These are phyloP conservation scores for Calendula officinalis DNA, from an alignment of 129 eudicot genomes.

Conservation along the genomic window DNA sequence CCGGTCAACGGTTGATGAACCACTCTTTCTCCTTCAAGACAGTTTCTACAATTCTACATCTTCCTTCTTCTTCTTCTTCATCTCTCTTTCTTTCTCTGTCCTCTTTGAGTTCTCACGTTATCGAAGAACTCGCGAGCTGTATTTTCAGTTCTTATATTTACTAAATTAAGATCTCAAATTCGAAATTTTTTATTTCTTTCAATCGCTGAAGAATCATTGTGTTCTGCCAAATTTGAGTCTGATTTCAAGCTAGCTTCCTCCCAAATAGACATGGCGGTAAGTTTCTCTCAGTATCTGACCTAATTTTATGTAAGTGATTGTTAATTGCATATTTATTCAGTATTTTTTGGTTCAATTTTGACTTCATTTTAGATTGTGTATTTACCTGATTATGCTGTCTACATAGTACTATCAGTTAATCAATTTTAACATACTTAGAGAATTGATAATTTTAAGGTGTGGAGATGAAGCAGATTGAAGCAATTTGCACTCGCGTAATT, in stretches of 20 bases:
- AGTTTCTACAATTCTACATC: background rate
- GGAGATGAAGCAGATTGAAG: too few relatives aligned
- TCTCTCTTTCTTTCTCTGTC: background rate
- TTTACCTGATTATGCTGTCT: slow-evolving; percentile 10
- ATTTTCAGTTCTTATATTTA: background rate
- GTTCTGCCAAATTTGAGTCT: slow-evolving; percentile 16
- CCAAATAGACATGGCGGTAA: slow-evolving; percentile 49
- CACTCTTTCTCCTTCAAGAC: slow-evolving; percentile 31
- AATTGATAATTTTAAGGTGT: background rate
- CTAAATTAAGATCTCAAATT: slow-evolving; percentile 13
- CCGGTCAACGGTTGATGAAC: slow-evolving; percentile 62
- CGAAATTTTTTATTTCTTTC: background rate
- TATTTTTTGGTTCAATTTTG: slow-evolving; percentile 2
- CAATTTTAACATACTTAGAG: background rate
- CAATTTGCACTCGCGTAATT: background rate
- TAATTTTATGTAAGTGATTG: too few relatives aligned
- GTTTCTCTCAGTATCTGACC: slow-evolving; percentile 11
- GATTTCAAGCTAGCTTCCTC: background rate
- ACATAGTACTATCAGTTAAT: background rate
- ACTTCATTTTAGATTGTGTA: slow-evolving; percentile 3
- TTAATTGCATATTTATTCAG: background rate
- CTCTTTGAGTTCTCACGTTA: background rate
- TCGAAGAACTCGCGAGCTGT: background rate
- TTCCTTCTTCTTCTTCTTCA: slow-evolving; percentile 12
- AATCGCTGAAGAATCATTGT: slow-evolving; percentile 11